Base-by-base conservation (phyloP, 23 red algal genomes). In the Gracilaria vermiculophylla region DNA sequence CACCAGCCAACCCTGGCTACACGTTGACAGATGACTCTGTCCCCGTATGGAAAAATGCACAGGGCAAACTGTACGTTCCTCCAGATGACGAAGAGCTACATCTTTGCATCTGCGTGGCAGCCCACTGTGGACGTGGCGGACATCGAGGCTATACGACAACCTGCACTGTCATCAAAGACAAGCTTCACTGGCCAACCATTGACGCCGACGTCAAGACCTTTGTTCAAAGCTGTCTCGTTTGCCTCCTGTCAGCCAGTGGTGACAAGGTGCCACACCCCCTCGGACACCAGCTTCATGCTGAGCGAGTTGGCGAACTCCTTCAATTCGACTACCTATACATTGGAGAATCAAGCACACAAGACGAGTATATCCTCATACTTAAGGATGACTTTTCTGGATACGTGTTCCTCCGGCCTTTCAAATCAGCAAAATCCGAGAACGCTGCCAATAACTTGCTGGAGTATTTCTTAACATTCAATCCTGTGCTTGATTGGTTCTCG, bases 271-370 rank as follows among this genome's bases (percentile, higher is more conserved):
- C 67, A 6, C 20, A 27, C 6, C 67, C 67, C 8, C 33, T 73
- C 7, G 35, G 67, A 5, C 67, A 73, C 5, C 17, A 21, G 7
- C 6, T 73, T 20, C 6, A 73, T 21, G 67, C 67, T 14, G 16
- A 43, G 20, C 20, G 36, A 27, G 21, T 33, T 21, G 5, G 5
- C 9, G 41, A 73, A 33, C 33, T 73, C 4, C 20, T 73, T 29
- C 67, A 73, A 12, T 73, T 73, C 67, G 35, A 73, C 67, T 73
- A 43, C 32, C 32, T 21, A 6, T 73, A 73, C 41, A 73, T 47
- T 28, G 67, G 35, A 15, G n/a, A 47, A 20, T 21, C 19, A 47
- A 33, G 36, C 6, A n/a, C 17, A 20, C 10, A 20, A 7, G 7
- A 47, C 7, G 32, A 29, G 33, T 73, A 73, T 27, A 29, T 33